A percentile compares a stretch with the other conserved stretches of the same genome.
These are phyloP conservation scores for Hordeum pubiflorum DNA, from an alignment of 202 grass and related monocot genomes.

Conservation along the genomic window DNA sequence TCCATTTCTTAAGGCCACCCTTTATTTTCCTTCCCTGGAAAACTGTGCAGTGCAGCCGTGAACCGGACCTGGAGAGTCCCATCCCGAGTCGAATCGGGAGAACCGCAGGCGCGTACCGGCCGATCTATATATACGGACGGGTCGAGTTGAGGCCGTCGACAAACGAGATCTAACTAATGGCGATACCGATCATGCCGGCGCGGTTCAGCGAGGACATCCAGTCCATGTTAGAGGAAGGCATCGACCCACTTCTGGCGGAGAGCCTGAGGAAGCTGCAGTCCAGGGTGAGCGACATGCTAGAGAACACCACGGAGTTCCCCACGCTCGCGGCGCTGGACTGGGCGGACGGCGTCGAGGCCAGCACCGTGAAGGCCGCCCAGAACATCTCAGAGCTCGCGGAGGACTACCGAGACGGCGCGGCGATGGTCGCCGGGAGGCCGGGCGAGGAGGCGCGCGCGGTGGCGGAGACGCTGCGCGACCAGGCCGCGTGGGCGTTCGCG, in stretches of 20 bases:
- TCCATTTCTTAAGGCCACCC: too few species aligned
- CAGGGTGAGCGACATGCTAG: not conserved
- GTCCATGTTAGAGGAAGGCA: not conserved
- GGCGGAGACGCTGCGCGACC: not conserved
- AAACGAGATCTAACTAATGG: not conserved
- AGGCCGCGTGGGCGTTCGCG: not conserved
- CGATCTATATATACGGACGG: not conserved
- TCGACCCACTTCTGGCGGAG: not conserved
- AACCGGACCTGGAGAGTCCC: too few species aligned
- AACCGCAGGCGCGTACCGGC: too few species aligned
- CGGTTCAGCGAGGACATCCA: not conserved
- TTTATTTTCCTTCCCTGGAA: too few species aligned
- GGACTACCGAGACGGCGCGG: not conserved
- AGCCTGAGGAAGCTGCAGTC: not conserved
- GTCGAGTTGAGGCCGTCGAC: not conserved
- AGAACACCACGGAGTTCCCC: not conserved
- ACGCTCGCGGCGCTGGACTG: not conserved
- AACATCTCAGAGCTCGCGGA: not conserved
- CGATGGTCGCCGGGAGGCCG: not conserved
- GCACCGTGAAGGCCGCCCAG: not conserved
- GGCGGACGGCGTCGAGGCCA: not conserved
- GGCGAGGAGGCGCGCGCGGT: not conserved
- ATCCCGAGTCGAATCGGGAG: too few species aligned
- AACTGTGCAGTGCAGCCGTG: too few species aligned
- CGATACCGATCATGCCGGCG: not conserved